A percentile compares a stretch with the other conserved stretches of the same genome.
phyloP scores from a whole-genome alignment of 192 early-diverging fungal species.

The Rhizophagus sp. region DNA sequence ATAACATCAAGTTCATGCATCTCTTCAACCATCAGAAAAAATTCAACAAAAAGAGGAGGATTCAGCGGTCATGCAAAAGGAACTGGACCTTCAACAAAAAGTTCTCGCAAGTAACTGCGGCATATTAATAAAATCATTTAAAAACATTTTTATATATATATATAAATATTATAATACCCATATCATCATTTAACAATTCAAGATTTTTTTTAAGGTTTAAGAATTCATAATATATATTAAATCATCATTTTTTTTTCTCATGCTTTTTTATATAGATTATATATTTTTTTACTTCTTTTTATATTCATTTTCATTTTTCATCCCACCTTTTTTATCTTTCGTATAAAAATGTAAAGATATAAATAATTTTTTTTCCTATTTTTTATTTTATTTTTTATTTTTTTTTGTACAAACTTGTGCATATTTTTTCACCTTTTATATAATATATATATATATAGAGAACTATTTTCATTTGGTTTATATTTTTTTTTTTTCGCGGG shows the following conservation, averaged over 20 bases:
- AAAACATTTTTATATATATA: too few species aligned
- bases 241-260: neutral
- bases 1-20: neutral
- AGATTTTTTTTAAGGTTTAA: neutral
- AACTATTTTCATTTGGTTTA: too few species aligned
- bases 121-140: neutral
- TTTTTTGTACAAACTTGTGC: neutral
- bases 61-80: conserved; percentile 22
- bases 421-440: neutral
- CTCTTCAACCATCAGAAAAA: neutral
- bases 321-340: neutral
- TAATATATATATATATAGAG: neutral
- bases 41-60: conserved; percentile 8
- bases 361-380: neutral
- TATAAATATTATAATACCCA: too few species aligned
- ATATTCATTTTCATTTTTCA: neutral
- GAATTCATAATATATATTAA: neutral
- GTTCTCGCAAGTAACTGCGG: neutral
- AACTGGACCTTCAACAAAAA: conserved; percentile 8
- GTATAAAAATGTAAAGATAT: neutral
- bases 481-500: neutral
- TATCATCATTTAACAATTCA: too few species aligned
- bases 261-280: neutral
- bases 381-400: neutral
- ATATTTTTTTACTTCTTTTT: neutral